Percentiles rank a stretch among this genome's conserved stretches.
Evolutionary conservation across 169 alveolate genomes (phyloP).

Genomic region (Cytauxzoon felis): DNA sequence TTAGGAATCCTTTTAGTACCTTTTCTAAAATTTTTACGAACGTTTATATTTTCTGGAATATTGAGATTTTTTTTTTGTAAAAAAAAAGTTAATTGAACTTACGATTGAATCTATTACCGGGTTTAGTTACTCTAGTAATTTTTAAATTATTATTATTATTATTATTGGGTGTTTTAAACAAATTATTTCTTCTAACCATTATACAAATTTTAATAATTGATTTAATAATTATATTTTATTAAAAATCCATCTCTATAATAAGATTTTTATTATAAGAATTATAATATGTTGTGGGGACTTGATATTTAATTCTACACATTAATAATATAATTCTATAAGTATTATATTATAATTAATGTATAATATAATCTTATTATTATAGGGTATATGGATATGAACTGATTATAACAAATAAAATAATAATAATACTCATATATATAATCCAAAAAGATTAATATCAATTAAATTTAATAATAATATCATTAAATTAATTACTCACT

Average conservation of each 20-base stretch:
- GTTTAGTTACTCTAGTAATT: not conserved
- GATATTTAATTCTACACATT: too few relatives aligned
- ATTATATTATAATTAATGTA: too few relatives aligned
- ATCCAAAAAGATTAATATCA: not conserved
- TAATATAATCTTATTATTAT: too few relatives aligned
- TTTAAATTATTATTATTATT: not conserved
- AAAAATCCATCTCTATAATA: too few relatives aligned
- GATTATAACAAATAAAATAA: too few relatives aligned
- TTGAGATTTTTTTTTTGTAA: not conserved
- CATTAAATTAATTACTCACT: slow-evolving; percentile 16
- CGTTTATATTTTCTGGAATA: not conserved
- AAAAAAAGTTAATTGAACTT: not conserved
- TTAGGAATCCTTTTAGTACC: not conserved
- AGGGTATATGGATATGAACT: too few relatives aligned
- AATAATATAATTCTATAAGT: too few relatives aligned
- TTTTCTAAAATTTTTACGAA: not conserved
- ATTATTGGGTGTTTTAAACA: slow-evolving; percentile 9
- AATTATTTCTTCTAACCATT: slow-evolving; percentile 26
- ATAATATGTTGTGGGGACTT: too few relatives aligned
- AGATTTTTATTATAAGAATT: too few relatives aligned
- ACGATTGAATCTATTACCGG: not conserved
- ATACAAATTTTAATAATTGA: too few relatives aligned
- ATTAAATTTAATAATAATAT: not conserved
- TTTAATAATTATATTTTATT: too few relatives aligned
- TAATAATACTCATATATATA: too few relatives aligned